Evolutionary conservation across 2,329 filamentous ascomycete genomes (phyloP), one percentile per base, ranked within the genome.

Genomic region (Monilinia fructigena): DNA sequence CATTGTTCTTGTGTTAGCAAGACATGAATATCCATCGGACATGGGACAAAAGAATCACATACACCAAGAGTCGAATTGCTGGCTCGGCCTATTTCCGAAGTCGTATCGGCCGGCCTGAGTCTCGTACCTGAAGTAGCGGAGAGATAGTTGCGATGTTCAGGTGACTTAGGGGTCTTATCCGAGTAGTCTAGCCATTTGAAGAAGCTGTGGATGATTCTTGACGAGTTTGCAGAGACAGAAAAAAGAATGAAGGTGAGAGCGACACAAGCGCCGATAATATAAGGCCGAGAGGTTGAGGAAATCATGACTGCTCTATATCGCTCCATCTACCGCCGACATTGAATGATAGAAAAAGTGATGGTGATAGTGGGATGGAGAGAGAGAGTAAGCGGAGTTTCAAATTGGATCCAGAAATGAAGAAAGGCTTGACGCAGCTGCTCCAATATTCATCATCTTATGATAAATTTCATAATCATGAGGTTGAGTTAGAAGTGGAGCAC

Each of bases 121-220:
- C 28, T 38, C n/a, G 16, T 7, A 8, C 50, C 58, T 23, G 45
- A 50, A 38, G 58, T 50, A 7, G 58, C 45, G 20, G 58, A 40
- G 14, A 50, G 7, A 18, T 60, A 60, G n/a, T 50, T 60, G 8
- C n/a, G 28, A 35, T 11, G n/a, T 10, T 23, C 58, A 10, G 28
- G 23, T 38, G n/a, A 58, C 0, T 31, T 11, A 4, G 20, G 16
- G n/a, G 58, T 38, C 3, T 60, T 60, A 31, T 60, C 58, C 28
- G 58, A 60, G 14, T 60, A 60, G 58, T 60, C 58, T 50, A 60
- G 20, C 58, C 58, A 60, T 50, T 16, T 38, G 45, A 60, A 4
- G 58, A 12, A n/a, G 31, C 28, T 31, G 40, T 12, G 47, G 47
- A 50, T 23, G 47, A 23, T 60, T 60, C 58, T 48, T 38, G 20